phyloP scores from a whole-genome alignment of 306 rosid genomes.

The Trifolium subterraneum region DNA sequence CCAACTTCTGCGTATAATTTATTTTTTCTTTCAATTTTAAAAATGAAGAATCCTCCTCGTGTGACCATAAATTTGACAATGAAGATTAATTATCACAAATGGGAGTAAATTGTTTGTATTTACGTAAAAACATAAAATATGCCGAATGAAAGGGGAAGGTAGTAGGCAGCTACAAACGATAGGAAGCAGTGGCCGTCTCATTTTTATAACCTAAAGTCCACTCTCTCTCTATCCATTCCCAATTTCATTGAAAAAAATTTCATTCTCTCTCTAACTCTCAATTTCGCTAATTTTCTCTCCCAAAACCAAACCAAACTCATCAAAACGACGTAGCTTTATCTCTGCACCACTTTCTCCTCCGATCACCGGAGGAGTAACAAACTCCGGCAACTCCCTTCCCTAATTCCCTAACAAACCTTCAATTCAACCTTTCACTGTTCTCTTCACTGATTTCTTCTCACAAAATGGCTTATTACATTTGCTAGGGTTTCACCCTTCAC shows the following conservation, averaged over 20 bases:
- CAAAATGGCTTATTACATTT: constrained; percentile 47
- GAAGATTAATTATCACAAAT: too few relatives aligned
- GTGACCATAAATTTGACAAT: too few relatives aligned
- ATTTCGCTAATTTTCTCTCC: neutral
- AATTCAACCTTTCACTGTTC: constrained; percentile 49
- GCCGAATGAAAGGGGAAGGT: too few relatives aligned
- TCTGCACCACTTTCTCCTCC: neutral
- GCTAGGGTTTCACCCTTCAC: constrained; percentile 51
- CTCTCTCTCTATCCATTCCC: neutral
- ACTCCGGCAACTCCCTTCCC: constrained; percentile 33
- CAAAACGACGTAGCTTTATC: constrained; percentile 3
- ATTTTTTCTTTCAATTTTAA: too few relatives aligned
- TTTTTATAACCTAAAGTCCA: too few relatives aligned
- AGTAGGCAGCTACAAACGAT: too few relatives aligned
- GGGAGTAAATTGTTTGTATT: too few relatives aligned
- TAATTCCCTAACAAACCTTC: neutral
- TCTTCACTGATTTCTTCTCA: constrained; percentile 38
- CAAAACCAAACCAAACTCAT: neutral
- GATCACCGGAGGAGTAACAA: constrained; percentile 1
- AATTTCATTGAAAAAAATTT: neutral
- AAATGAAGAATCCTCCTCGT: too few relatives aligned
- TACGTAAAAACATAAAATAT: too few relatives aligned
- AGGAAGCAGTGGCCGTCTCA: too few relatives aligned
- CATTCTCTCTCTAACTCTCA: neutral
- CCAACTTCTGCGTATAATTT: too few relatives aligned